Percentiles rank a stretch among this genome's conserved stretches.
These are phyloP conservation scores for Vigna unguiculata DNA, from an alignment of 306 rosid species.

Conservation along the genomic window DNA sequence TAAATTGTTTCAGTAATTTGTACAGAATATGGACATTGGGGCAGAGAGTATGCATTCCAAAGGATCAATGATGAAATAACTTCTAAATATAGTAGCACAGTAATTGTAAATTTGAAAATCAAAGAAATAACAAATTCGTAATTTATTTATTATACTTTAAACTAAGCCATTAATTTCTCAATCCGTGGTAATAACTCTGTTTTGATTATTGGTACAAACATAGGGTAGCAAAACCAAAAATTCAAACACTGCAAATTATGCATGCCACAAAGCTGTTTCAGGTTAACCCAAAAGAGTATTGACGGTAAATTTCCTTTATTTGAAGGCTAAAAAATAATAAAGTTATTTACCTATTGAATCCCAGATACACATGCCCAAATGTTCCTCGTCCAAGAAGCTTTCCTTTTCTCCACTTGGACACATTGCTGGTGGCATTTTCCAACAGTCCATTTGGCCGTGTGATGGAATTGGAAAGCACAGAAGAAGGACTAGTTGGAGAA, in stretches of 20 bases:
- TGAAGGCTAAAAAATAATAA: background rate
- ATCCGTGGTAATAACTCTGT: background rate
- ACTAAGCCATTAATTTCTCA: background rate
- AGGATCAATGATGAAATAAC: background rate
- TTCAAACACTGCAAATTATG: background rate
- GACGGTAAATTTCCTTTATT: background rate
- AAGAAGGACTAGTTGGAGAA: conserved; percentile 88
- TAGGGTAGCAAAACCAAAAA: background rate
- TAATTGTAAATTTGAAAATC: background rate
- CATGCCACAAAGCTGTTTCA: background rate
- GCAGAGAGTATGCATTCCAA: background rate
- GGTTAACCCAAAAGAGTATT: background rate
- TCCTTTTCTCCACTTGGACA: conserved; percentile 92
- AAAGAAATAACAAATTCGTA: background rate
- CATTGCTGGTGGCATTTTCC: conserved; percentile 51
- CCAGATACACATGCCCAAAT: conserved; percentile 93
- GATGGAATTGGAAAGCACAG: conserved; percentile 58
- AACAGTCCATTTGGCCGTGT: conserved; percentile 45
- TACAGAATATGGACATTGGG: conserved; percentile 30
- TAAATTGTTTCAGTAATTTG: conserved; percentile 36
- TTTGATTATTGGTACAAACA: background rate
- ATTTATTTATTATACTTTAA: background rate
- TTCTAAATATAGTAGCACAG: background rate
- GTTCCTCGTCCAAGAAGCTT: conserved; percentile 95
- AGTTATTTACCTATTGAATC: conserved; percentile 82